A percentile compares a stretch with the other conserved stretches of the same genome.
Conservation (phyloP, 495 filamentous ascomycete species). For the Coniosporium apollinis region DNA sequence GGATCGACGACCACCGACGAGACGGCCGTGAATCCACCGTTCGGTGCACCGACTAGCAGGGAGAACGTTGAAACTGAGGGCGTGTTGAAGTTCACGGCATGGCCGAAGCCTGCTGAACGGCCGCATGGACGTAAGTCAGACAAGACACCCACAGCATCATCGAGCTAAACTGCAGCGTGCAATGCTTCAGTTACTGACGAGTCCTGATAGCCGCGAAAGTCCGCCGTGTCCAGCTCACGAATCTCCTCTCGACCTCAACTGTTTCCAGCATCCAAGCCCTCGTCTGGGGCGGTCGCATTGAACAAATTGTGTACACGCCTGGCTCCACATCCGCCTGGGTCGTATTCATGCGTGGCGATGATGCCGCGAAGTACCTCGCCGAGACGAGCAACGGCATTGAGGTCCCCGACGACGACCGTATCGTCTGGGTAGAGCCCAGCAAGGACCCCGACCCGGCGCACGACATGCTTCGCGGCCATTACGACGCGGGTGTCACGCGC, state of each 20-base stretch:
- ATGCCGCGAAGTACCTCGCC: constrained; percentile 25
- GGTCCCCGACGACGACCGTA: constrained; percentile 9
- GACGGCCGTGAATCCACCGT: too few relatives aligned
- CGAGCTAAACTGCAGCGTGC: too few relatives aligned
- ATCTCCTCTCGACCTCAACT: constrained; percentile 16
- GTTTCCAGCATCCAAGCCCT: constrained; percentile 25
- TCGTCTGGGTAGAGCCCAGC: constrained; percentile 22
- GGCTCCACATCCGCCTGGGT: constrained; percentile 18
- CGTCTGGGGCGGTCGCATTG: constrained; percentile 29
- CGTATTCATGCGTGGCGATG: constrained; percentile 26
- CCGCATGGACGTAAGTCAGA: too few relatives aligned
- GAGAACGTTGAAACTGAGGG: too few relatives aligned
- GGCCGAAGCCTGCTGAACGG: too few relatives aligned
- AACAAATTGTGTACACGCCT: constrained; percentile 14
- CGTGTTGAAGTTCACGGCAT: too few relatives aligned
- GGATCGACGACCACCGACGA: too few relatives aligned
- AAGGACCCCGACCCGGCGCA: constrained; percentile 24
- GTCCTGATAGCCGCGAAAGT: too few relatives aligned
- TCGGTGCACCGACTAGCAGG: too few relatives aligned
- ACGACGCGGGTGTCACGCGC: constrained; percentile 24
- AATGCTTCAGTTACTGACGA: too few relatives aligned
- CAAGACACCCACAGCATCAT: too few relatives aligned
- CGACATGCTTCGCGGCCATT: constrained; percentile 20
- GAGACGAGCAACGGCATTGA: constrained; percentile 30
- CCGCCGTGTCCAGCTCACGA: background rate